phyloP scores from a whole-genome alignment of 768 basidiomycete genomes.

The Boletus rufocinnamomeus region DNA sequence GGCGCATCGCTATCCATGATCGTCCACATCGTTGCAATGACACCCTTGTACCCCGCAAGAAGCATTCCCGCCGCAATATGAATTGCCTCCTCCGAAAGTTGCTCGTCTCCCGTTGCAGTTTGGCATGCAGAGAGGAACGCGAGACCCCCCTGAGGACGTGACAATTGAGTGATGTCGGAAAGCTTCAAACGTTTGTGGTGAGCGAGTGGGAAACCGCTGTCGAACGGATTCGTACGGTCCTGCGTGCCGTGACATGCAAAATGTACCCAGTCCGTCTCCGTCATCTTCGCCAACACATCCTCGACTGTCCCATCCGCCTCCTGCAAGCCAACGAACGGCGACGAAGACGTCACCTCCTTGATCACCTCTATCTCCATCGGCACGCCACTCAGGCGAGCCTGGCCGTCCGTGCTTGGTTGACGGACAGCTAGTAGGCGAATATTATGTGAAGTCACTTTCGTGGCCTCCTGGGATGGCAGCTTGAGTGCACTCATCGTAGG shows the following conservation, averaged over 20 bases:
- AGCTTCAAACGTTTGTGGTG: neutral
- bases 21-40: slow-evolving; percentile 1
- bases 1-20: slow-evolving; percentile 3
- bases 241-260: too few species aligned
- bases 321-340: too few species aligned
- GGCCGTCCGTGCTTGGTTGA: too few species aligned
- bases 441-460: neutral
- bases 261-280: too few species aligned
- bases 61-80: too few species aligned
- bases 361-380: slow-evolving; percentile 26
- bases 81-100: too few species aligned
- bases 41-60: neutral
- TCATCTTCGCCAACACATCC: too few species aligned
- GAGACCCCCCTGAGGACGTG: too few species aligned
- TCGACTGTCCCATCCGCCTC: too few species aligned
- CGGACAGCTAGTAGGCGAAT: slow-evolving; percentile 12
- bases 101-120: neutral
- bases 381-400: slow-evolving; percentile 1
- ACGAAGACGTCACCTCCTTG: neutral
- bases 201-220: slow-evolving; percentile 22
- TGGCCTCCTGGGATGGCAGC: neutral
- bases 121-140: slow-evolving; percentile 20
- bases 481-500: too few species aligned
- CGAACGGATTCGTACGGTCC: too few species aligned
- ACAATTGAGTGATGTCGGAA: too few species aligned